Conservation (phyloP, 352 stramenopile species). For the Globisporangium sylvaticum region DNA sequence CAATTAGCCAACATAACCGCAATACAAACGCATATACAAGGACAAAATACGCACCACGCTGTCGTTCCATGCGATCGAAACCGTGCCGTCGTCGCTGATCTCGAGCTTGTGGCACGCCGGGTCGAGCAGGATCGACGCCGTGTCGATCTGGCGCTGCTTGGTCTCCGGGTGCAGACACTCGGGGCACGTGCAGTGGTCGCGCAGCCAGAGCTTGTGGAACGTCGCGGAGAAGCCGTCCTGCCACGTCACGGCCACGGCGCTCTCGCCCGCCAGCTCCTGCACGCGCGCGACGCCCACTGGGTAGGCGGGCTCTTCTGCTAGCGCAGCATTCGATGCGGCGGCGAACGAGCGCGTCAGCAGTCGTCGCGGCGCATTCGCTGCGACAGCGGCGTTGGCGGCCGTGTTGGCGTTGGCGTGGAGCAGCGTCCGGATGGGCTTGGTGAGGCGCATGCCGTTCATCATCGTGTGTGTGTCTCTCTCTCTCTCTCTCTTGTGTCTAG, state of each 20-base stretch:
- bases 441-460: conserved; percentile 10
- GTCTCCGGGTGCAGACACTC: conserved; percentile 68
- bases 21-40: conserved; percentile 1
- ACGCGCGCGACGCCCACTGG: conserved; percentile 29
- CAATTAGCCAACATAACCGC: not conserved
- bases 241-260: conserved; percentile 67
- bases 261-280: conserved; percentile 43
- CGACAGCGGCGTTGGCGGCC: not conserved
- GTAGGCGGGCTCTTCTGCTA: not conserved
- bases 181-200: conserved; percentile 75
- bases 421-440: conserved; percentile 11
- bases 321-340: not conserved
- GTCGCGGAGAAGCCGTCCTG: conserved; percentile 69
- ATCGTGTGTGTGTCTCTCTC: not conserved
- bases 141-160: conserved; percentile 71
- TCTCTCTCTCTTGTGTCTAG: not conserved
- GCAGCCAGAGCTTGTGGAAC: conserved; percentile 86
- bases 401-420: not conserved
- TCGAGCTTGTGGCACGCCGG: conserved; percentile 34
- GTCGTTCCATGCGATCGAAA: conserved; percentile 60
- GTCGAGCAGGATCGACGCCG: conserved; percentile 68
- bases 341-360: not conserved
- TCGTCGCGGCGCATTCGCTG: not conserved
- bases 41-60: conserved; percentile 34
- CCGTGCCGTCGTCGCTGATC: conserved; percentile 25